Conservation (phyloP, 345 rosid species). For the Populus tremula region DNA sequence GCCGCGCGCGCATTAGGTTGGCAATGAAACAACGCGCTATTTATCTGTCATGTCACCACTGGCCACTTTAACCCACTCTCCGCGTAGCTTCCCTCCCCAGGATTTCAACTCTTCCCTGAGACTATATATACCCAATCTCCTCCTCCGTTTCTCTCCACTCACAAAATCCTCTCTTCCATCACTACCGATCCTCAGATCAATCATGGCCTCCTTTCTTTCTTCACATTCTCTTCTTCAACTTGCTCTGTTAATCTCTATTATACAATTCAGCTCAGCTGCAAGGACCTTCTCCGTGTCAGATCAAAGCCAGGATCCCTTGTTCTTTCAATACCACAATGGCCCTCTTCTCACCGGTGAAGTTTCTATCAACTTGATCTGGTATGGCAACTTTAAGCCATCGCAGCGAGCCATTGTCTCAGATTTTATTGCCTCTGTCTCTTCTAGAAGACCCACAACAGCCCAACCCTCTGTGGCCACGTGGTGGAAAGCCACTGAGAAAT, state of each 20-base stretch:
- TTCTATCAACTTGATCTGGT: slow-evolving; percentile 26
- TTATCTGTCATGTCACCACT: neutral
- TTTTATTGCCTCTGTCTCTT: slow-evolving; percentile 17
- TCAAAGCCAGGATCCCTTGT: neutral
- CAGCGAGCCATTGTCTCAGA: slow-evolving; percentile 27
- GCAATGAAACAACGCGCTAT: neutral
- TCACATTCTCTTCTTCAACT: neutral
- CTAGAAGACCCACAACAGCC: neutral
- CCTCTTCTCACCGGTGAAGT: slow-evolving; percentile 20
- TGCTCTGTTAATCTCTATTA: slow-evolving; percentile 4
- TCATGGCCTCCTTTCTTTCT: slow-evolving; percentile 12
- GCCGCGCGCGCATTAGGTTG: neutral
- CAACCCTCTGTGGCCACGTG: slow-evolving; percentile 22
- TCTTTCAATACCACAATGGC: slow-evolving; percentile 29
- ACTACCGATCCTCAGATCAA: neutral
- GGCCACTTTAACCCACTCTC: neutral
- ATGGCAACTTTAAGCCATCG: slow-evolving; percentile 24
- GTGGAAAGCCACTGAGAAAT: slow-evolving; percentile 23
- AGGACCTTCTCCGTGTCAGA: neutral
- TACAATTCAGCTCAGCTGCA: slow-evolving; percentile 7
- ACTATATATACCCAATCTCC: neutral
- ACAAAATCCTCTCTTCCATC: neutral
- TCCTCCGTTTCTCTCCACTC: neutral
- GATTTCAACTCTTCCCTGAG: neutral
- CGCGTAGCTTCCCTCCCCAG: neutral